Base-by-base conservation (phyloP, 345 rosid species). In the Populus pruinosa region DNA sequence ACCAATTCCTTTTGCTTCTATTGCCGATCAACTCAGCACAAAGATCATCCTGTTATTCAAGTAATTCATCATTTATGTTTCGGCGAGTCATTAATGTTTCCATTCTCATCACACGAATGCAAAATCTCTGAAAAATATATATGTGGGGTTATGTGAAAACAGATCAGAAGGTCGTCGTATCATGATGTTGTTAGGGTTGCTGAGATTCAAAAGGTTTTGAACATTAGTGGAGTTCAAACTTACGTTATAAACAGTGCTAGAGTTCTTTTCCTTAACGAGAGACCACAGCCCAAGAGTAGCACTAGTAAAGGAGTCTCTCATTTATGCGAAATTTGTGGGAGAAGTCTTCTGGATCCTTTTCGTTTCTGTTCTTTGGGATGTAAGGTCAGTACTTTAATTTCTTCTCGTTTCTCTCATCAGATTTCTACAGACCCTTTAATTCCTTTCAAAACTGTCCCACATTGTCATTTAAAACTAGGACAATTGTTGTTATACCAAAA, bases 341-440 rank as follows among this genome's bases (percentile, higher is more conserved):
- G 98, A 84, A 92, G 91, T 71, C 93, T 94, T 71, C 81, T 90
- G 74, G 97, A 94, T 80, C 87, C 93, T 2, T 89, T 91, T 80
- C 94, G 96, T 64, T 94, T 94, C 84, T 94, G 98, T 76, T 94
- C 98, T 56, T 84, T 94, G 89, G 98, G 98, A 59, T 94, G 98
- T 71, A 94, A 94, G 98, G 98, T 89, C 6, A 56, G 33, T 55
- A 13, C 29, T n/a, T 31, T 33, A 33, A 35, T 35, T 17, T 8
- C 63, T n/a, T 9, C 63, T 4, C 63, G n/a, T 56, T 56, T 55
- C 23, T 55, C 61, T 20, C 20, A 21, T 20, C 23, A 20, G 61
- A 20, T 55, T 55, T 55, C 61, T 55, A 55, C 61, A 23, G 27
- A 23, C 63, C 27, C 63, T 20, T 33, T 31, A 31, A 2, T 7